Evolutionary conservation across 2,329 filamentous ascomycete genomes (phyloP).

Genomic region (Talaromyces sp.): DNA sequence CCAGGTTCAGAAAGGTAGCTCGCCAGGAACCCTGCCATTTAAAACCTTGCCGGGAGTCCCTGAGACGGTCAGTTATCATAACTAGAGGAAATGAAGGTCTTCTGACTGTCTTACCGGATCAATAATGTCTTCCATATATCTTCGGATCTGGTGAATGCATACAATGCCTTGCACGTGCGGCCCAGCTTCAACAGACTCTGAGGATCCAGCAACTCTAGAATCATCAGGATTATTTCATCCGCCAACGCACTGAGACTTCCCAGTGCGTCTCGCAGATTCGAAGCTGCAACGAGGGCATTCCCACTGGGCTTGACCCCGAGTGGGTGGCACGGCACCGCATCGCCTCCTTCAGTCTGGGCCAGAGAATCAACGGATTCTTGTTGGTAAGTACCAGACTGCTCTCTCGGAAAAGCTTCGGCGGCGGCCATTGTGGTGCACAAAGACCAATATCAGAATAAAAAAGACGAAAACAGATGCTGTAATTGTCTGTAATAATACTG

Average conservation of each 20-base stretch:
- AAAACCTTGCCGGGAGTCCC: slow-evolving; percentile 34
- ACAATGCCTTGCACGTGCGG: slow-evolving; percentile 75
- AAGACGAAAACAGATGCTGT: neutral
- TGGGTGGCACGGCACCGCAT: slow-evolving; percentile 69
- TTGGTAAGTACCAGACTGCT: neutral
- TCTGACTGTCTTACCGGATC: slow-evolving; percentile 62
- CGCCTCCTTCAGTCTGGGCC: slow-evolving; percentile 13
- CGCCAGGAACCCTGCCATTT: slow-evolving; percentile 82
- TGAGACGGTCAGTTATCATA: neutral
- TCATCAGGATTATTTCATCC: slow-evolving; percentile 70
- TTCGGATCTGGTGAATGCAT: slow-evolving; percentile 76
- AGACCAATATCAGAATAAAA: neutral
- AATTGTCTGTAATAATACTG: neutral
- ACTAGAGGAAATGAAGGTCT: too few species aligned
- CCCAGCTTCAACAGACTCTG: slow-evolving; percentile 60
- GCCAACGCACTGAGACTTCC: slow-evolving; percentile 65
- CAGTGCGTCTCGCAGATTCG: slow-evolving; percentile 61
- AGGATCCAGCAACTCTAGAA: slow-evolving; percentile 71
- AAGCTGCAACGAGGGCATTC: slow-evolving; percentile 65
- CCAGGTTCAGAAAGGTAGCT: slow-evolving; percentile 64
- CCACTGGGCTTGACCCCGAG: slow-evolving; percentile 80
- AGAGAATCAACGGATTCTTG: slow-evolving; percentile 2
- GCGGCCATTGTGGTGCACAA: slow-evolving; percentile 1
- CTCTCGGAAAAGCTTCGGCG: slow-evolving; percentile 1
- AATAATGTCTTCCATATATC: slow-evolving; percentile 87